Evolutionary conservation across 1,284 basidiomycete genomes (phyloP), one percentile per base, ranked within the genome.

Genomic region (Athelia psychrophila): DNA sequence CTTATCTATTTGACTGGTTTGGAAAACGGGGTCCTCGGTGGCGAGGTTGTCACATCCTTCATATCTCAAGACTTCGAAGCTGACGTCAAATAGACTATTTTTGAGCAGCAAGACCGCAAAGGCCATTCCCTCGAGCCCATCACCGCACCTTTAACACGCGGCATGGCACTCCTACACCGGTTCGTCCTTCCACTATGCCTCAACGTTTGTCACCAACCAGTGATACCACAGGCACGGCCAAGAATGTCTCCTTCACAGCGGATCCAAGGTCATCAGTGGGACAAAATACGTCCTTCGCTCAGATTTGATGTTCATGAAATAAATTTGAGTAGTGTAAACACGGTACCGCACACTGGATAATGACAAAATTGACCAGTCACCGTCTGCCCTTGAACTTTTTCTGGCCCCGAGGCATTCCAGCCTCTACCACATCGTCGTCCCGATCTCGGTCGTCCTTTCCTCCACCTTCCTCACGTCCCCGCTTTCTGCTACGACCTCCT

Each of bases 351-450:
- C 27, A 30, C 27, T 30, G 27, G 13, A 42, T 42, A 42, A 8
- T 6, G 6, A 42, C 38, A 22, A 58, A 36, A 42, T 18, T 22
- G 30, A 19, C 36, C 42, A 51, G n/a, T 60, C 63, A 72, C 52
- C 64, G 59, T 51, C 71, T 70, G 47, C 70, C 62, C 60, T 72
- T 78, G 8, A 6, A n/a, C 40, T 64, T 73, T 63, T 74, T 83
- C 58, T 72, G 80, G 56, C 75, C 78, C 49, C 61, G 69, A 10
- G 84, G 90, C 80, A 92, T 82, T 9, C 88, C 91, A 48, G 88
- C 91, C 68, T 93, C 90, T 9, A 91, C 80, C 19, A 84, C 76
- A 69, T 95, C 93, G 64, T 96, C 93, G 60, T 95, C 93, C 55
- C 91, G 75, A 69, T 94, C 93, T 60, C 79, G 79, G 55, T 91